phyloP scores from a whole-genome alignment of 139 green algal species.

The Dunaliella primolecta region DNA sequence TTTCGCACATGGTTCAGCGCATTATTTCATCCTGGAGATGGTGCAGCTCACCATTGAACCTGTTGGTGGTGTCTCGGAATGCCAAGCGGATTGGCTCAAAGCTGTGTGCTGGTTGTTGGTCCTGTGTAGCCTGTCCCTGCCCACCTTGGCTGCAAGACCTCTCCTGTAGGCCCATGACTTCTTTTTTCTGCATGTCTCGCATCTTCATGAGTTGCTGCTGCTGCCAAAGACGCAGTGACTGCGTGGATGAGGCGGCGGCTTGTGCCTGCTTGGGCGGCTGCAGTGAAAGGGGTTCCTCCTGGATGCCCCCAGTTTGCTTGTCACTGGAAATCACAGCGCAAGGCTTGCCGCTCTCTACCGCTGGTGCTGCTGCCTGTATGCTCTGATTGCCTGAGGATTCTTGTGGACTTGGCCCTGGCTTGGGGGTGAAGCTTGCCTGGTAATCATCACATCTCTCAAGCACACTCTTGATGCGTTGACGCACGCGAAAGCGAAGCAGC shows the following conservation, averaged over 20 bases:
- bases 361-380: too few relatives aligned
- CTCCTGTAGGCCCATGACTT: too few relatives aligned
- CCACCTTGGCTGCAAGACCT: too few relatives aligned
- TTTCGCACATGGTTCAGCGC: too few relatives aligned
- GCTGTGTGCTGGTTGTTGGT: background rate
- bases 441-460: background rate
- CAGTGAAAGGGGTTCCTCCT: background rate
- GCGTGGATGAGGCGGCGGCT: too few relatives aligned
- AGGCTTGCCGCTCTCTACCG: too few relatives aligned
- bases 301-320: background rate
- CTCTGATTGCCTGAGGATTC: too few relatives aligned
- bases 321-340: too few relatives aligned
- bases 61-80: background rate
- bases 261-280: background rate
- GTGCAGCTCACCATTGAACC: background rate
- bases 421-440: too few relatives aligned
- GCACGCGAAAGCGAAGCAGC: background rate
- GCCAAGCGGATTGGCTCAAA: background rate
- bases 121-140: background rate
- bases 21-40: too few relatives aligned
- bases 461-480: background rate
- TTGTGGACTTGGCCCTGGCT: too few relatives aligned
- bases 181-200: too few relatives aligned
- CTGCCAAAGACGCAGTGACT: background rate
- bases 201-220: background rate